Percentiles rank a stretch among this genome's conserved stretches.
These are phyloP conservation scores for Fusarium equiseti DNA, from an alignment of 2,329 filamentous ascomycete species.

Conservation along the genomic window DNA sequence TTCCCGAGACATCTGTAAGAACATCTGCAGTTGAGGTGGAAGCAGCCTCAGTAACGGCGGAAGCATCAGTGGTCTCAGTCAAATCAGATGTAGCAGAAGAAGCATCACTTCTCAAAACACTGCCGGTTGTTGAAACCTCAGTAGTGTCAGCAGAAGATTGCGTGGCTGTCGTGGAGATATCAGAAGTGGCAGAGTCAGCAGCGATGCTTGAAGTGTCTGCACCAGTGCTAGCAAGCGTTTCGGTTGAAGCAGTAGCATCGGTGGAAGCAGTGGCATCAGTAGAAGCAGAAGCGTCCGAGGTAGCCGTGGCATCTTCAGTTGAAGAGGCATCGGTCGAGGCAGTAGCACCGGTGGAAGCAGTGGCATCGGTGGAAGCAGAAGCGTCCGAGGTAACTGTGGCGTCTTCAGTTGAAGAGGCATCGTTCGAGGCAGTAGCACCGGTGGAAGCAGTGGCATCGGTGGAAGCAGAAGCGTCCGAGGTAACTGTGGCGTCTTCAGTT, in stretches of 20 bases:
- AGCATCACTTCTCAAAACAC: background rate
- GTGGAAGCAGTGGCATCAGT: conserved; percentile 24
- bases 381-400: background rate
- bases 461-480: too few relatives aligned
- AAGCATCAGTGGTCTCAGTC: background rate
- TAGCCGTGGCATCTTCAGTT: too few relatives aligned
- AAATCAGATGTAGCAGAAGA: background rate
- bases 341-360: conserved; percentile 8
- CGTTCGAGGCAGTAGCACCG: too few relatives aligned
- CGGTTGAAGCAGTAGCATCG: background rate
- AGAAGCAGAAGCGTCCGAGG: background rate
- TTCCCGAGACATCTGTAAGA: background rate
- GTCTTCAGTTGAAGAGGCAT: conserved; percentile 2
- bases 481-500: too few relatives aligned
- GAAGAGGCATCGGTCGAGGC: background rate
- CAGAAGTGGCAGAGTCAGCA: background rate
- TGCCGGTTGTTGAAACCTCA: background rate
- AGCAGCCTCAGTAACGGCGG: background rate
- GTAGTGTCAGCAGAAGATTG: conserved; percentile 8
- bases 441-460: too few relatives aligned
- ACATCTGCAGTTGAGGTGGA: conserved; percentile 1
- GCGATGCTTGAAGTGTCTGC: conserved; percentile 30
- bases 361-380: background rate
- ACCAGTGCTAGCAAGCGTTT: conserved; percentile 37
- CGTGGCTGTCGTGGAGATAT: conserved; percentile 3